Evolutionary conservation across 768 basidiomycete species (phyloP).

Genomic region (Lepiota venenata): DNA sequence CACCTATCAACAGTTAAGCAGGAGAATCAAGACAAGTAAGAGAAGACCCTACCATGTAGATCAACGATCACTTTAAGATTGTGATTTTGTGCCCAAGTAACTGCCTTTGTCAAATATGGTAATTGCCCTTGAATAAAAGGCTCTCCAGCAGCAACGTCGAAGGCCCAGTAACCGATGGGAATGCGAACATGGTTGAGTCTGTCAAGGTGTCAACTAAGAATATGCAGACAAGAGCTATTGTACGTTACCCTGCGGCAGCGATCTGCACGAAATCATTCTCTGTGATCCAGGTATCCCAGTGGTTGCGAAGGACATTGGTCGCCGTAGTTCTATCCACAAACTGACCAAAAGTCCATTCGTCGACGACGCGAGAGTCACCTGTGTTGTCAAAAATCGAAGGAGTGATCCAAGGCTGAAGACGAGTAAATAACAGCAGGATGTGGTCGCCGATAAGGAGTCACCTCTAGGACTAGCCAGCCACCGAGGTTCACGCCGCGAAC

Average conservation of each 20-base stretch:
- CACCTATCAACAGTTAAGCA: conserved; percentile 33
- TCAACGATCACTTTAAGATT: conserved; percentile 83
- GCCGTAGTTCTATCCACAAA: conserved; percentile 53
- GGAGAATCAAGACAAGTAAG: conserved; percentile 10
- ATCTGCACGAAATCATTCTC: conserved; percentile 76
- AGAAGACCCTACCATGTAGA: conserved; percentile 45
- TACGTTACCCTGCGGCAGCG: conserved; percentile 64
- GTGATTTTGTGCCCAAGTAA: conserved; percentile 64
- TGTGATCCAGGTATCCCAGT: conserved; percentile 86
- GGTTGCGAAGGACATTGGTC: conserved; percentile 46
- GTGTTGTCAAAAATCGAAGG: conserved; percentile 74
- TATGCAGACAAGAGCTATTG: conserved; percentile 2
- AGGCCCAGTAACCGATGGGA: conserved; percentile 91
- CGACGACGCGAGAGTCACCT: conserved; percentile 53
- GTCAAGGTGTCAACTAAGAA: conserved; percentile 11
- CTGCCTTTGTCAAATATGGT: conserved; percentile 62
- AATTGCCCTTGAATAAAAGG: conserved; percentile 79
- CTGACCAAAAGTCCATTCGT: conserved; percentile 78
- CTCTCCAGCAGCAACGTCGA: conserved; percentile 73
- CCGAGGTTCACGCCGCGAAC: conserved; percentile 86
- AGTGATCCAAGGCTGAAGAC: conserved; percentile 68
- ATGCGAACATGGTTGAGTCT: conserved; percentile 82
- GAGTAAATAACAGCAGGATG: conserved; percentile 11
- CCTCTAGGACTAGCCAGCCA: conserved; percentile 48
- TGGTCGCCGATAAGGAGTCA: conserved; percentile 17